These are phyloP conservation scores for Diaporthe capsici DNA, from an alignment of 2,329 filamentous ascomycete genomes.

Conservation along the genomic window DNA sequence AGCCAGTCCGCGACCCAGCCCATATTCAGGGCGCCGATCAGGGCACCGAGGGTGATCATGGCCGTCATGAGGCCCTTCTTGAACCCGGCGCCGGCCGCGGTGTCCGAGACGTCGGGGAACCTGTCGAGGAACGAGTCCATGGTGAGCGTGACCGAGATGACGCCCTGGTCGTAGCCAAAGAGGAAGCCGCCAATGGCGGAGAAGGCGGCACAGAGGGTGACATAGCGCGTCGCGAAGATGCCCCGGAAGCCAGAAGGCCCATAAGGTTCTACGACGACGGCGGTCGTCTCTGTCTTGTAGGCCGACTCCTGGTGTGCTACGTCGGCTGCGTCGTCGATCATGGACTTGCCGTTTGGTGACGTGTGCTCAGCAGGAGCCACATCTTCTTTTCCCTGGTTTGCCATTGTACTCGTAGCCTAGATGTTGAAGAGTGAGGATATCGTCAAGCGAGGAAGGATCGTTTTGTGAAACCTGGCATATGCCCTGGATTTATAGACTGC, in stretches of 20 bases:
- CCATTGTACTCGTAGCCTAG: background rate
- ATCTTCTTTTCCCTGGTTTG: background rate
- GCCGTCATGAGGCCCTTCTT: slow-evolving; percentile 56
- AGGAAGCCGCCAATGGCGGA: slow-evolving; percentile 36
- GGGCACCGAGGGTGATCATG: slow-evolving; percentile 69
- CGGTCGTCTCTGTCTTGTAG: slow-evolving; percentile 5
- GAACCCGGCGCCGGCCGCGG: slow-evolving; percentile 57
- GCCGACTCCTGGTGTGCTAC: slow-evolving; percentile 20
- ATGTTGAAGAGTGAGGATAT: background rate
- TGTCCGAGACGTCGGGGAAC: slow-evolving; percentile 51
- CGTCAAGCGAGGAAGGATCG: background rate
- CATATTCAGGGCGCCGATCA: slow-evolving; percentile 62
- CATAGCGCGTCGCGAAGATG: slow-evolving; percentile 33
- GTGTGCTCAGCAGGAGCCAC: slow-evolving; percentile 16
- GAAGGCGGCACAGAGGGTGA: slow-evolving; percentile 29
- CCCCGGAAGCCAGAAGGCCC: slow-evolving; percentile 22
- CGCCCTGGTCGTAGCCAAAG: slow-evolving; percentile 51
- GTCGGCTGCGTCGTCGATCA: slow-evolving; percentile 5
- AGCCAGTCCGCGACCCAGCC: slow-evolving; percentile 67
- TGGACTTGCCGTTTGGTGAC: background rate
- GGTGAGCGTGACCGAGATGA: slow-evolving; percentile 56
- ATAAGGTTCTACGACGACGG: slow-evolving; percentile 2
- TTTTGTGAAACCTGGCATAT: background rate
- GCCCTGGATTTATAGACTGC: slow-evolving; percentile 1
- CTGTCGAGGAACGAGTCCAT: slow-evolving; percentile 53